Conservation (phyloP, 1,139 yeast genomes). For the Komagataea norvegica region DNA sequence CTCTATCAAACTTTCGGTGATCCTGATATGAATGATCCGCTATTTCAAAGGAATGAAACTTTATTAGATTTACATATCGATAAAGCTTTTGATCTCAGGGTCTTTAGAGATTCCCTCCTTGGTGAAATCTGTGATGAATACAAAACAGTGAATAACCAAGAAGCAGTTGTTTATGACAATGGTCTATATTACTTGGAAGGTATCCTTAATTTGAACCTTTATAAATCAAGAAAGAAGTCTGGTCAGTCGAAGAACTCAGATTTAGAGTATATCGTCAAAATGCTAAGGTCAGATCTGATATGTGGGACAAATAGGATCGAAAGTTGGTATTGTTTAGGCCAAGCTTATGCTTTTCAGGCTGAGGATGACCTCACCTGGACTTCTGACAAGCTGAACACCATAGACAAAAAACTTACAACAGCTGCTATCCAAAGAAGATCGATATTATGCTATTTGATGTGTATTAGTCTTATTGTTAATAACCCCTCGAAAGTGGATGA, state of each 20-base stretch:
- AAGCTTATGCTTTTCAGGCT: constrained; percentile 70
- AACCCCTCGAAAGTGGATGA: constrained; percentile 14
- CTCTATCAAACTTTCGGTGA: constrained; percentile 72
- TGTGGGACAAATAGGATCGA: constrained; percentile 69
- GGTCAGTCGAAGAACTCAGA: constrained; percentile 82
- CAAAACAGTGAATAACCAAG: constrained; percentile 30
- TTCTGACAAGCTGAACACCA: constrained; percentile 69
- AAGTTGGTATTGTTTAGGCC: constrained; percentile 83
- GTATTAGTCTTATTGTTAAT: constrained; percentile 44
- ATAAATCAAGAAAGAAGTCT: constrained; percentile 62
- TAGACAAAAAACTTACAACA: constrained; percentile 57
- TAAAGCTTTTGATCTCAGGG: constrained; percentile 43
- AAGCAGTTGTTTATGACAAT: constrained; percentile 36
- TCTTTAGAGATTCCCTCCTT: constrained; percentile 51
- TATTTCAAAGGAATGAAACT: constrained; percentile 36
- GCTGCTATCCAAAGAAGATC: constrained; percentile 68
- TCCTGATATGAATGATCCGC: constrained; percentile 44
- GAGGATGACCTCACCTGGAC: constrained; percentile 92
- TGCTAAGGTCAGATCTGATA: constrained; percentile 61
- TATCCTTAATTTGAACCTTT: constrained; percentile 58
- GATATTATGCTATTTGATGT: constrained; percentile 71
- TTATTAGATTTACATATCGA: constrained; percentile 49
- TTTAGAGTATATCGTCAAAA: constrained; percentile 64
- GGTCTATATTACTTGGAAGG: constrained; percentile 79
- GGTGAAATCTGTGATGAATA: constrained; percentile 48